Percentiles rank a stretch among this genome's conserved stretches.
phyloP scores from a whole-genome alignment of 2,329 filamentous ascomycete genomes.

The Thelonectria discophora region DNA sequence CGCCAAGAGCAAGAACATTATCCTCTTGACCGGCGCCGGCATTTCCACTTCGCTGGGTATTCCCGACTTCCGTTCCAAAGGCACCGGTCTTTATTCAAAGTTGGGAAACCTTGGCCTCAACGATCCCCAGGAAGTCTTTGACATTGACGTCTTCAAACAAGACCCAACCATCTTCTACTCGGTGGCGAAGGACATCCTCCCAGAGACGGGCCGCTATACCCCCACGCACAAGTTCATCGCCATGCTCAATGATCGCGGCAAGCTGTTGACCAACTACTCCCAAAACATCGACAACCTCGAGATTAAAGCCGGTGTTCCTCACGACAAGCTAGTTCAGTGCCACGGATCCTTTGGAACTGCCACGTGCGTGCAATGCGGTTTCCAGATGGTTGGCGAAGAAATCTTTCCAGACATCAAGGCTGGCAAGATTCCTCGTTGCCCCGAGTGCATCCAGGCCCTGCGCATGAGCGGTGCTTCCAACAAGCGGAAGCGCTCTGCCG shows the following conservation, averaged over 20 bases:
- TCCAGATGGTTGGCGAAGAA: constrained; percentile 75
- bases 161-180: constrained; percentile 92
- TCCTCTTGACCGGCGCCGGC: constrained; percentile 93
- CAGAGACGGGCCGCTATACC: constrained; percentile 80
- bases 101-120: constrained; percentile 78
- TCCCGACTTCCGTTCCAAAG: constrained; percentile 94
- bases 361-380: constrained; percentile 83
- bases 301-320: constrained; percentile 80
- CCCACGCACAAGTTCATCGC: constrained; percentile 95
- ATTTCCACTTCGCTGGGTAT: constrained; percentile 98
- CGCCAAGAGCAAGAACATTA: constrained; percentile 78
- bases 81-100: constrained; percentile 89
- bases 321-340: constrained; percentile 90
- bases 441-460: constrained; percentile 70
- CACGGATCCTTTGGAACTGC: constrained; percentile 96
- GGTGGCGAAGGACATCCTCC: constrained; percentile 89
- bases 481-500: constrained; percentile 54
- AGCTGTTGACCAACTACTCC: constrained; percentile 95
- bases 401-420: constrained; percentile 84
- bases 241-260: constrained; percentile 85
- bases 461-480: constrained; percentile 38
- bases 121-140: constrained; percentile 95
- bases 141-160: constrained; percentile 84
- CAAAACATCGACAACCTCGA: constrained; percentile 99
- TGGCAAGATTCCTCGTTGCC: constrained; percentile 80